Base-by-base conservation (phyloP, 306 rosid species). In the Astragalus glycyphyllos region DNA sequence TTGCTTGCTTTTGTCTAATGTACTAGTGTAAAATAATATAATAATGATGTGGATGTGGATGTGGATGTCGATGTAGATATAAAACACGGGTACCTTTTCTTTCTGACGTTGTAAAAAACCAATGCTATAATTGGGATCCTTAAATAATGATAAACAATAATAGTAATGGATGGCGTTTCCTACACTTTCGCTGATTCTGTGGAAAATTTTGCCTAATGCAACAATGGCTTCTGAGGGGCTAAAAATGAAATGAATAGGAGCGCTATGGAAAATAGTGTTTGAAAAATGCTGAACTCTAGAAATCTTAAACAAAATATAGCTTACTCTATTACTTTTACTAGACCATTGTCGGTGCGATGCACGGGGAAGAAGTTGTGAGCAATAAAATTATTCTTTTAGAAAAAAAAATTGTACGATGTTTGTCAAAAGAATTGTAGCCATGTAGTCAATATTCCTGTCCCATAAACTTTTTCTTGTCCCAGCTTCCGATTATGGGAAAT, bases 41-140 rank as follows among this genome's bases (percentile, higher is more conserved):
- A 61, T 40, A 29, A 20, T 53, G 4, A 17, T 51, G 57, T 7
- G 13, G 31, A 14, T 23, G 63, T 73, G n/a, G n/a, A n/a, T n/a
- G n/a, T n/a, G n/a, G 4, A 17, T 51, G 57, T 7, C 8, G 31
- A 14, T 23, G 38, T 17, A 31, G 50, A 48, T 50, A 38, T 15
- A 4, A 50, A 73, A 63, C 26, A 64, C 1, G 46, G 11, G 48
- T 53, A 10, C n/a, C 32, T 50, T 49, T 72, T 48, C 62, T 48
- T 20, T 48, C 62, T 48, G 77, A 72, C 69, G 77, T 34, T 60
- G 34, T 0, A 34, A 38, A 60, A 72, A 51, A 60, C 8, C 15
- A 23, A 48, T 59, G 77, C n/a, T 7, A 26, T 26, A 16, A 47
- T 5, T 47, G 46, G 37, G 60, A 8, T 60, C 32, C 35, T 47